Conservation (phyloP, 139 green algal species). For the Tetraselmis chui region DNA sequence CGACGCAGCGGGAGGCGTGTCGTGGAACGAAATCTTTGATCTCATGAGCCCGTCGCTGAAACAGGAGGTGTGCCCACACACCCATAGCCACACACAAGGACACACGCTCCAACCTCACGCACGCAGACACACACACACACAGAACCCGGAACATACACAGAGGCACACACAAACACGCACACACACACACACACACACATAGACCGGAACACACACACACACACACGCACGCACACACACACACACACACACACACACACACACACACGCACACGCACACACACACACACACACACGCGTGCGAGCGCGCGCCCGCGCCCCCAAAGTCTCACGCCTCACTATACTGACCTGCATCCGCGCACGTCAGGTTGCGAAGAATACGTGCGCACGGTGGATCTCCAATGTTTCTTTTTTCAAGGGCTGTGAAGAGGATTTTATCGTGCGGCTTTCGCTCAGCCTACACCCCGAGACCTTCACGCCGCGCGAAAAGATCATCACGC, state of each 20-base stretch:
- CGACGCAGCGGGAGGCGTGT: not conserved
- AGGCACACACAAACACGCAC: no score
- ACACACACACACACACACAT: no score
- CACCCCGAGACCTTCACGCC: not conserved
- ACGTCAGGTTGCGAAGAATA: not conserved
- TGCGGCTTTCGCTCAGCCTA: not conserved
- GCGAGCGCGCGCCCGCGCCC: no score
- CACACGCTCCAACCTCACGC: no score
- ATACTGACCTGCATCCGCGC: not conserved
- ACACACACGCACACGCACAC: no score
- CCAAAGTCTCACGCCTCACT: not conserved
- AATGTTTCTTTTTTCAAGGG: not conserved
- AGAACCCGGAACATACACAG: no score
- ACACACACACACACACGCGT: no score
- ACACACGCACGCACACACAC: no score
- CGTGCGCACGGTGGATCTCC: not conserved
- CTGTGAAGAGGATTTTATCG: not conserved
- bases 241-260: no score
- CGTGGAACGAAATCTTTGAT: not conserved
- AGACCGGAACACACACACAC: no score
- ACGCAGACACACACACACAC: no score
- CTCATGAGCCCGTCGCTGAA: not conserved
- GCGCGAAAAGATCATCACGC: not conserved
- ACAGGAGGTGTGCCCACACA: not conserved
- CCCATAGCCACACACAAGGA: no score